Percentiles rank a stretch among this genome's conserved stretches.
These are phyloP conservation scores for Tetrapisispora phaffii DNA, from an alignment of 805 yeast genomes.

Conservation along the genomic window DNA sequence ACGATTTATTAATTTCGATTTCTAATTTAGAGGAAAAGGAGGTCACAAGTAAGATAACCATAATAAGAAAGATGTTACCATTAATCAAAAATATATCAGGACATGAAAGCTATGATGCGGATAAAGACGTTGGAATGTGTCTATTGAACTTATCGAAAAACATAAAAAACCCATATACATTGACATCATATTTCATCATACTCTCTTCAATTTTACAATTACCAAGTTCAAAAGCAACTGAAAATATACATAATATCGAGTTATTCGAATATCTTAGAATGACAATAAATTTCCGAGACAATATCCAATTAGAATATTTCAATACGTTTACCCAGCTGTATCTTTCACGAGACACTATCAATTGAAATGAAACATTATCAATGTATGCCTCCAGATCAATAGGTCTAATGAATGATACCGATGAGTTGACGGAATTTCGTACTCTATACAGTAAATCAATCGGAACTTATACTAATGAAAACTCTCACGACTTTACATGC, in stretches of 20 bases:
- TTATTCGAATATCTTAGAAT: neutral
- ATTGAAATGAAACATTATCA: neutral
- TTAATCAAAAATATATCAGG: neutral
- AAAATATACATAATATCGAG: neutral
- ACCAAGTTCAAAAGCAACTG: neutral
- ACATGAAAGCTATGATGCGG: neutral
- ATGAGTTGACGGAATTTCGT: neutral
- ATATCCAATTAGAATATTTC: neutral
- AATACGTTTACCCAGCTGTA: neutral
- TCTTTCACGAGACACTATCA: neutral
- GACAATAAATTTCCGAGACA: neutral
- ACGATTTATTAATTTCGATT: neutral
- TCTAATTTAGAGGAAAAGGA: neutral
- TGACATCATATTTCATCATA: neutral
- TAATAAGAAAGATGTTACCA: neutral
- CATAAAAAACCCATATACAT: neutral
- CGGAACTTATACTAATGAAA: neutral
- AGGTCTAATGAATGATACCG: neutral
- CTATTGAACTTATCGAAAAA: neutral
- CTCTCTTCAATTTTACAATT: neutral
- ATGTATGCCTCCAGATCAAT: neutral
- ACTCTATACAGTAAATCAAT: neutral
- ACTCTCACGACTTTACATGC: too few relatives aligned
- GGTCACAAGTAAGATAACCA: neutral
- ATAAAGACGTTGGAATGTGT: conserved; percentile 1